Base-by-base conservation (phyloP, 345 rosid species). In the Cochlearia excelsa region DNA sequence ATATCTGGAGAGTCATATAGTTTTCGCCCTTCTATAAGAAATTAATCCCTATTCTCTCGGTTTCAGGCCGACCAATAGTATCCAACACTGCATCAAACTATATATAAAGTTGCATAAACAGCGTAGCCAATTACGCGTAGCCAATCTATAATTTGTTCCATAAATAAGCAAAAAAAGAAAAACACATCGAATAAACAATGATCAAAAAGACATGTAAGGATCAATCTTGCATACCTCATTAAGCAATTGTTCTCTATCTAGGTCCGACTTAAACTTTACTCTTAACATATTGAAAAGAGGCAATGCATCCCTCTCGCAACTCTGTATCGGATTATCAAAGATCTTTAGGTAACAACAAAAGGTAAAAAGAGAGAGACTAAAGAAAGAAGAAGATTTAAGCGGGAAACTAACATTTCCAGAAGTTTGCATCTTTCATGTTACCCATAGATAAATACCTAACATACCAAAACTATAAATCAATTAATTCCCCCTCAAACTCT, bases 261-360 rank as follows among this genome's bases (percentile, higher is more conserved):
- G 67, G 67, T 85, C 73, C n/a, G 90, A 39, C 78, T 75, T 89
- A 78, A 70, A 93, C 58, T 73, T 82, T 45, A 63, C 77, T 77
- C 87, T 85, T 80, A 89, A 67, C 94, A 82, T 84, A 50, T 80
- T 85, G 78, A 93, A 93, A 61, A 93, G 92, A 9, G 96, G 97
- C 54, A 85, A 71, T 16, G 99, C 94, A 71, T 87, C 99, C 79
- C 94, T 87, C 80, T 81, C n/a, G 75, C 81, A 93, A 61, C 76
- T n/a, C 99, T 93, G 87, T 71, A 67, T 27, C 3, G 5, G 3
- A 30, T 9, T n/a, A 38, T 28, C 56, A 50, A 53, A 50, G 2
- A 16, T 56, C 30, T 28, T 49, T 9, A 40, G 35, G 44, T 51
- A 40, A 68, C 53, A 61, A 38, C 6, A 49, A 51, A 54, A n/a